phyloP scores from a whole-genome alignment of 1,284 basidiomycete genomes.

The Irpex sp. region DNA sequence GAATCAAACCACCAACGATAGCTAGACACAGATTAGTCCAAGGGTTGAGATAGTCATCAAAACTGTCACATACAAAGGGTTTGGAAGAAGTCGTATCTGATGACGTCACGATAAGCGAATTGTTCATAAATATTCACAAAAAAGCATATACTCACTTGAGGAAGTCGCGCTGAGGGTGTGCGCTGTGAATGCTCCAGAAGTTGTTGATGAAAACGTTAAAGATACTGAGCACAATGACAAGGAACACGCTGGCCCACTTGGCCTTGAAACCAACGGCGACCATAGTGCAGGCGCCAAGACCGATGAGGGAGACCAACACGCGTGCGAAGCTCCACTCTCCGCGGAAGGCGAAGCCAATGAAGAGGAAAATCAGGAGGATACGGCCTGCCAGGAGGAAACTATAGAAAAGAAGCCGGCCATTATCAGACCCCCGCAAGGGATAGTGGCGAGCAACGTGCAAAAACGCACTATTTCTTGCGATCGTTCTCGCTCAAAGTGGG shows the following conservation, averaged over 20 bases:
- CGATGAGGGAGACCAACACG: constrained; percentile 83
- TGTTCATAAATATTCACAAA: background rate
- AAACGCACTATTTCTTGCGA: constrained; percentile 92
- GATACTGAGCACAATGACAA: constrained; percentile 86
- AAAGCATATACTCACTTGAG: constrained; percentile 62
- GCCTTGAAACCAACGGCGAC: constrained; percentile 99
- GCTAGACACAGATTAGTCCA: constrained; percentile 41
- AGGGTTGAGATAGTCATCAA: background rate
- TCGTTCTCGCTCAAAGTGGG: constrained; percentile 92
- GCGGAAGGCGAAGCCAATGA: constrained; percentile 96
- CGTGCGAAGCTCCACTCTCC: constrained; percentile 88
- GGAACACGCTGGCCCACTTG: constrained; percentile 97
- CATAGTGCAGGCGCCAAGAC: constrained; percentile 92
- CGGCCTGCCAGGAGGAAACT: constrained; percentile 97
- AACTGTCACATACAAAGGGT: constrained; percentile 68
- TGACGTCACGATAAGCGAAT: constrained; percentile 7
- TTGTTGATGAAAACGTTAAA: constrained; percentile 99
- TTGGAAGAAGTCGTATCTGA: constrained; percentile 91
- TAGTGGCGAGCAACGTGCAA: background rate
- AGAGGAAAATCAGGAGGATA: constrained; percentile 97
- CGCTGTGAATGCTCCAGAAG: constrained; percentile 95
- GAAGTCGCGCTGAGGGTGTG: constrained; percentile 96
- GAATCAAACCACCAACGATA: constrained; percentile 95
- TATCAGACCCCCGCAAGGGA: constrained; percentile 7
- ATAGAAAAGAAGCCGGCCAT: background rate